Evolutionary conservation across 2,329 filamentous ascomycete genomes (phyloP).

Genomic region (Clonostachys sp.): DNA sequence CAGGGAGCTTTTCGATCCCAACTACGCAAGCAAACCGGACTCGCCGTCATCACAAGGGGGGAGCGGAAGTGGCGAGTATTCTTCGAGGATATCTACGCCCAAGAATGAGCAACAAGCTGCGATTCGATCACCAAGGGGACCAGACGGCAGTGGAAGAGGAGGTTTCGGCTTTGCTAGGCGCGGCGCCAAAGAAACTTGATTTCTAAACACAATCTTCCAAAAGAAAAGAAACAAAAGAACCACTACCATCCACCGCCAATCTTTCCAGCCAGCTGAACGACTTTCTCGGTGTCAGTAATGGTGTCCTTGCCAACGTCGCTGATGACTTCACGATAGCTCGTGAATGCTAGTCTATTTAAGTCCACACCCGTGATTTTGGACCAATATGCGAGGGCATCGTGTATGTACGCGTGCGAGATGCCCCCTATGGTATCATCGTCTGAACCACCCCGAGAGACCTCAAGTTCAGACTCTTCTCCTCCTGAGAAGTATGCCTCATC

Average conservation of each 20-base stretch:
- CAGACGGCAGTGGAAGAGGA: constrained; percentile 70
- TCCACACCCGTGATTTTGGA: constrained; percentile 64
- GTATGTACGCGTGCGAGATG: constrained; percentile 62
- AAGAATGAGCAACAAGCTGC: constrained; percentile 63
- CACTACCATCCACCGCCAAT: constrained; percentile 88
- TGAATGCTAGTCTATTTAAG: constrained; percentile 70
- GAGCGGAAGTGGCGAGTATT: constrained; percentile 30
- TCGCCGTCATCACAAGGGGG: constrained; percentile 31
- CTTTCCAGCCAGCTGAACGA: constrained; percentile 84
- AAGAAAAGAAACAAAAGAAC: constrained; percentile 4
- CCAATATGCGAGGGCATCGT: constrained; percentile 73
- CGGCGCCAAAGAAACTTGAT: constrained; percentile 39
- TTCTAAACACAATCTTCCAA: constrained; percentile 13
- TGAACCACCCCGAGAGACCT: constrained; percentile 8
- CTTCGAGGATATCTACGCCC: constrained; percentile 31
- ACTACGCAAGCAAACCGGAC: constrained; percentile 61
- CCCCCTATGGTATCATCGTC: constrained; percentile 48
- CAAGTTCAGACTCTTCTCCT: constrained; percentile 43
- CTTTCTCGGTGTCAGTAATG: constrained; percentile 66
- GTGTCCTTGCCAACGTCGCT: constrained; percentile 86
- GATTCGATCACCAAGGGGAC: constrained; percentile 71
- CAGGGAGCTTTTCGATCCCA: constrained; percentile 74
- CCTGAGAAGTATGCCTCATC: constrained; percentile 89
- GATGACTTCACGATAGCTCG: constrained; percentile 86
- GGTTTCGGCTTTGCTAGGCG: constrained; percentile 72